phyloP scores from a whole-genome alignment of 2,329 filamentous ascomycete species.

The Colletotrichum plurivorum region DNA sequence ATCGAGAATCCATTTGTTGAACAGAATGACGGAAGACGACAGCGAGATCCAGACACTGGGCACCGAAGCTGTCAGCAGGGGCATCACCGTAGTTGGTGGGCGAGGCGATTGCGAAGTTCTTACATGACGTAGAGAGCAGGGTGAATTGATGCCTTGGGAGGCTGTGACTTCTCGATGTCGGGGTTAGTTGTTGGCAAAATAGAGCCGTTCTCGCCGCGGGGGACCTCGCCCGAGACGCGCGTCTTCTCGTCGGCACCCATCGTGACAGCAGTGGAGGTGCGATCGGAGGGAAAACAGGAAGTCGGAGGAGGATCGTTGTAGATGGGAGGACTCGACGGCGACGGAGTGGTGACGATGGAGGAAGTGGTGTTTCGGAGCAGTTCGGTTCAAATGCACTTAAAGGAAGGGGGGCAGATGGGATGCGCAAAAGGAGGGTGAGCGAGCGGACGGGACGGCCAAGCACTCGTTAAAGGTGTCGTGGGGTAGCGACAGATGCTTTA shows the following conservation, averaged over 20 bases:
- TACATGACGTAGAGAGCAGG: conserved; percentile 88
- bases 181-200: conserved; percentile 88
- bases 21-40: conserved; percentile 95
- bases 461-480: conserved; percentile 42
- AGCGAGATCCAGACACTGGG: conserved; percentile 89
- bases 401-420: conserved; percentile 13
- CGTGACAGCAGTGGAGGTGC: conserved; percentile 18
- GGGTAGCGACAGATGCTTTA: conserved; percentile 39
- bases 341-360: conserved; percentile 1
- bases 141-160: conserved; percentile 77
- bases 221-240: conserved; percentile 83
- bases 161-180: conserved; percentile 77
- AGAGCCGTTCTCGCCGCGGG: conserved; percentile 70
- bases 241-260: conserved; percentile 78
- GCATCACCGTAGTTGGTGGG: background rate
- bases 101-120: conserved; percentile 47
- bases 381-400: conserved; percentile 12
- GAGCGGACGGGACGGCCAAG: conserved; percentile 43
- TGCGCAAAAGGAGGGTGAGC: conserved; percentile 39
- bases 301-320: background rate
- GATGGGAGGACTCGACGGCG: conserved; percentile 11
- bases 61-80: conserved; percentile 19
- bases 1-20: conserved; percentile 99
- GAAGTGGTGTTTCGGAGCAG: conserved; percentile 25
- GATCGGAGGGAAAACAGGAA: background rate